These are phyloP conservation scores for Prinsepia uniflora DNA, from an alignment of 306 rosid species.

Conservation along the genomic window DNA sequence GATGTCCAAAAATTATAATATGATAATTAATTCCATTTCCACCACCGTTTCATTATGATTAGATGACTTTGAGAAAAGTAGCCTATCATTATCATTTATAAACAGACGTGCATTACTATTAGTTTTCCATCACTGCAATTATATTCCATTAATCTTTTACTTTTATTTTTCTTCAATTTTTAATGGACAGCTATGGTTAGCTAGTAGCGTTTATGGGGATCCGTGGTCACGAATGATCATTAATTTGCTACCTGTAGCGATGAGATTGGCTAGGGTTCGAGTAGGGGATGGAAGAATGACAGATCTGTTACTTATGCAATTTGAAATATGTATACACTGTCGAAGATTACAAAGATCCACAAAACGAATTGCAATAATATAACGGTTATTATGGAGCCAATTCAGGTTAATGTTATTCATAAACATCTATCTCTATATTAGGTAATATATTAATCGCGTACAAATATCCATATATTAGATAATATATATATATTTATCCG, in stretches of 20 bases:
- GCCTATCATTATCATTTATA: slow-evolving; percentile 32
- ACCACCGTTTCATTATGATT: slow-evolving; percentile 12
- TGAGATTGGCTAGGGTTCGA: not conserved
- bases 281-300: too few species aligned
- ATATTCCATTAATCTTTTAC: not conserved
- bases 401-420: too few species aligned
- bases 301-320: not conserved
- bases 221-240: not conserved
- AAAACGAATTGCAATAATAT: too few species aligned
- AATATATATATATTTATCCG: too few species aligned
- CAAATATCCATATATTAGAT: too few species aligned
- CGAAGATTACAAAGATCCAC: too few species aligned
- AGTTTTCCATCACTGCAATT: slow-evolving; percentile 36
- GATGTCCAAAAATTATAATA: slow-evolving; percentile 2
- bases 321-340: not conserved
- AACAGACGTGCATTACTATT: slow-evolving; percentile 36
- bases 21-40: not conserved
- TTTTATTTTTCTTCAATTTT: slow-evolving; percentile 25
- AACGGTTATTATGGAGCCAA: too few species aligned
- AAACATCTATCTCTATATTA: too few species aligned
- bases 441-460: too few species aligned
- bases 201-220: not conserved
- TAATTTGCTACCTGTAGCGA: not conserved
- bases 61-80: slow-evolving; percentile 39
- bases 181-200: not conserved